A percentile compares a stretch with the other conserved stretches of the same genome.
Evolutionary conservation across 2,329 filamentous ascomycete species (phyloP).

Genomic region (Beauveria varroae): DNA sequence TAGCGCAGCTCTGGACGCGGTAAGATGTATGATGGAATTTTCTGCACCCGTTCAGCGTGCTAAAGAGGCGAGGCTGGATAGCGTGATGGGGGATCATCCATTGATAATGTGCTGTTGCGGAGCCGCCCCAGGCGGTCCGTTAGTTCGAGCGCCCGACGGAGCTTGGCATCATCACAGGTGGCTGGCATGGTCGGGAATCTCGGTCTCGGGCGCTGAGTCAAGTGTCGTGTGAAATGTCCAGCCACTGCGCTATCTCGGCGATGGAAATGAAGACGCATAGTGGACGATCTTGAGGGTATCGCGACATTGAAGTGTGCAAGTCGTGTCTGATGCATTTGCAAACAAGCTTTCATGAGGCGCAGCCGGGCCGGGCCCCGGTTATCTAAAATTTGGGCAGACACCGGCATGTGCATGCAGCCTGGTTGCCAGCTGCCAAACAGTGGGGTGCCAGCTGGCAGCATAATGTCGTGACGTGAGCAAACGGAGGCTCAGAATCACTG

Average conservation of each 20-base stretch:
- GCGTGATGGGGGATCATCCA: neutral
- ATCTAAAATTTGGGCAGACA: neutral
- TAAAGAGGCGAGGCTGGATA: neutral
- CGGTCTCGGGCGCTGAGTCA: neutral
- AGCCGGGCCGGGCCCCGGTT: neutral
- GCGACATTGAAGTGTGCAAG: neutral
- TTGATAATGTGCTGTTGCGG: neutral
- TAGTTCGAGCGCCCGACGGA: neutral
- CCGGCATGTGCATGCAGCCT: neutral
- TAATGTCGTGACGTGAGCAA: neutral
- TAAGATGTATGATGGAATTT: neutral
- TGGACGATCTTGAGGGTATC: neutral
- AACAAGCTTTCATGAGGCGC: constrained; percentile 2
- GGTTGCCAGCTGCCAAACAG: neutral
- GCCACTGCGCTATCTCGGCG: too few relatives aligned
- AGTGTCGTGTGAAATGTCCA: too few relatives aligned
- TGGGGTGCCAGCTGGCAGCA: neutral
- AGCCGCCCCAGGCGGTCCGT: neutral
- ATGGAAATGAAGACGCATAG: neutral
- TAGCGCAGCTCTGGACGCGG: neutral
- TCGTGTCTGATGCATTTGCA: neutral
- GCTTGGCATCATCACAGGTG: constrained; percentile 1
- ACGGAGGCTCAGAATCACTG: neutral
- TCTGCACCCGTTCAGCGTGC: neutral
- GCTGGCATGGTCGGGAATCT: neutral